Evolutionary conservation across 202 grass and related monocot species (phyloP).

Genomic region (Saccharum hybrid): DNA sequence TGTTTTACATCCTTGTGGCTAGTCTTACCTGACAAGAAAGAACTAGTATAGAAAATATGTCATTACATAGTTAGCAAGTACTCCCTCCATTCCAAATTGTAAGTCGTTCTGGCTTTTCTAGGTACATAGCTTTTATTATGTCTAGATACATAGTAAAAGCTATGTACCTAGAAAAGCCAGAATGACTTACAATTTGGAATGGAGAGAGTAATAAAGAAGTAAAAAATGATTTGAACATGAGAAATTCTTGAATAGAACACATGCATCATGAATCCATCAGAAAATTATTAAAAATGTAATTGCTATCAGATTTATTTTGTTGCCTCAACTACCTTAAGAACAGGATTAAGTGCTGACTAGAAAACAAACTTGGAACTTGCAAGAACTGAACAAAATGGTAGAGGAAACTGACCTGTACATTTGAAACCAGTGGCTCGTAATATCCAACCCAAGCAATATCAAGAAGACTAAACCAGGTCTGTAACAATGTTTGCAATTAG

Average conservation of each 20-base stretch:
- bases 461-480: constrained; percentile 93
- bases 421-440: constrained; percentile 97
- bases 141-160: no score
- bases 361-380: constrained; percentile 30
- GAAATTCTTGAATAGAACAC: constrained; percentile 15
- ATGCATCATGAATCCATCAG: constrained; percentile 10
- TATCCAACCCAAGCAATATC: constrained; percentile 91
- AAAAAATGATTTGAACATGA: background rate
- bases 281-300: background rate
- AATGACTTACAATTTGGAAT: background rate
- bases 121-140: no score
- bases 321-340: background rate
- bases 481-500: constrained; percentile 43
- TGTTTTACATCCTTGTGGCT: no score
- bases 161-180: background rate
- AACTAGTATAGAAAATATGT: no score
- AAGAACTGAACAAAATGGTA: constrained; percentile 32
- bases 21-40: no score
- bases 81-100: no score
- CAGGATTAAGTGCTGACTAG: background rate
- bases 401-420: constrained; percentile 83
- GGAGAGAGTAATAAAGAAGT: background rate
- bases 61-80: no score
- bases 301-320: constrained; percentile 7
- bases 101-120: no score